A percentile compares a stretch with the other conserved stretches of the same genome.
These are phyloP conservation scores for Hypoxylon rubiginosum DNA, from an alignment of 2,329 filamentous ascomycete genomes.

Conservation along the genomic window DNA sequence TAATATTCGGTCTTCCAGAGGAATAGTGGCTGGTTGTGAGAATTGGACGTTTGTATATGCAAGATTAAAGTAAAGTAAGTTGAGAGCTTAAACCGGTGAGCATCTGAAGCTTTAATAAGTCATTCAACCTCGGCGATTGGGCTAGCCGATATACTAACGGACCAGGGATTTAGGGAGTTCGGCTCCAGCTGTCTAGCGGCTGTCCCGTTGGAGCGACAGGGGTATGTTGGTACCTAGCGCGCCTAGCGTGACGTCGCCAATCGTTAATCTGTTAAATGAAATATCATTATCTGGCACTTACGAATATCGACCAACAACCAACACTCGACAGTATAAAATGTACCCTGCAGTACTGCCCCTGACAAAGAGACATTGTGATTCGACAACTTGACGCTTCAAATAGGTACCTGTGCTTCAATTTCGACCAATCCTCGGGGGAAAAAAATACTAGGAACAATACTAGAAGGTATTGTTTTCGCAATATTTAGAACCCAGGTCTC, in stretches of 20 bases:
- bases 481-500: conserved; percentile 15
- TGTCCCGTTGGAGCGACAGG: conserved; percentile 23
- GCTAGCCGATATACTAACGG: neutral
- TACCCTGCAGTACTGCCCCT: neutral
- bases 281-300: conserved; percentile 39
- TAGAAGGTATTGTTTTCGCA: neutral
- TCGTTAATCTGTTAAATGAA: conserved; percentile 17
- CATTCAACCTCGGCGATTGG: conserved; percentile 37
- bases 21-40: neutral
- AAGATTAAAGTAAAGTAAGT: neutral
- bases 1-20: neutral
- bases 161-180: conserved; percentile 27
- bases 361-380: neutral
- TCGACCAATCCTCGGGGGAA: neutral
- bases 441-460: no score
- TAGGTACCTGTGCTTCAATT: neutral
- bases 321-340: neutral
- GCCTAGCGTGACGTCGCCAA: conserved; percentile 38
- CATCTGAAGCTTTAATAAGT: neutral
- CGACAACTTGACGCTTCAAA: neutral
- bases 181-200: conserved; percentile 4
- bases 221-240: conserved; percentile 15
- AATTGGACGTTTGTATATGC: neutral
- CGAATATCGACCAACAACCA: conserved; percentile 9
- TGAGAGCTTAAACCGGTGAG: conserved; percentile 4